Conservation (phyloP, 2,329 filamentous ascomycete species). For the Neonectria punicea region DNA sequence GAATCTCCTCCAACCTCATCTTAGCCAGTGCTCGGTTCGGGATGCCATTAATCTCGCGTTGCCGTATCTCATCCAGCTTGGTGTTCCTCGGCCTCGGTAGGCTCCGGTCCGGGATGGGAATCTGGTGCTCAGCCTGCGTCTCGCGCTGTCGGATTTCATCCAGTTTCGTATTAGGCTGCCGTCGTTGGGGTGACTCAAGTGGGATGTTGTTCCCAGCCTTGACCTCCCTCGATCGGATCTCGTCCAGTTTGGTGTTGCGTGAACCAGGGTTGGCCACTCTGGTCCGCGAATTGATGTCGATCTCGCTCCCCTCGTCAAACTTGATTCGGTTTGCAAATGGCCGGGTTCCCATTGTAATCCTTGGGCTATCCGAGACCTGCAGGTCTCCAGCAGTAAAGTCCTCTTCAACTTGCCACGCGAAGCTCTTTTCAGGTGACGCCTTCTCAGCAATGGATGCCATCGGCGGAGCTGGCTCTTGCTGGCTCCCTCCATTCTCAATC, state of each 20-base stretch:
- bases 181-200: conserved; percentile 29
- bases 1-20: conserved; percentile 63
- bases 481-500: conserved; percentile 40
- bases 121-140: conserved; percentile 44
- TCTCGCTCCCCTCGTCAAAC: conserved; percentile 45
- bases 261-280: conserved; percentile 44
- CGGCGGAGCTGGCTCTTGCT: conserved; percentile 8
- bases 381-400: conserved; percentile 68
- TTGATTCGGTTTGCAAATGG: conserved; percentile 50
- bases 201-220: conserved; percentile 45
- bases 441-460: conserved; percentile 8
- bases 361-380: conserved; percentile 66
- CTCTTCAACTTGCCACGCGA: conserved; percentile 65
- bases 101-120: conserved; percentile 46
- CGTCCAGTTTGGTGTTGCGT: conserved; percentile 57
- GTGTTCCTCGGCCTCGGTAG: conserved; percentile 51
- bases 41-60: conserved; percentile 55
- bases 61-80: conserved; percentile 61
- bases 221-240: conserved; percentile 56
- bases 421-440: conserved; percentile 61
- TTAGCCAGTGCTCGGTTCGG: conserved; percentile 60
- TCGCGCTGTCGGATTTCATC: conserved; percentile 52
- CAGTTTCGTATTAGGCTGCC: conserved; percentile 45
- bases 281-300: conserved; percentile 44
- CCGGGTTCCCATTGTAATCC: conserved; percentile 53